Percentiles rank a stretch among this genome's conserved stretches.
phyloP scores from a whole-genome alignment of 202 grass and related monocot genomes.

The Cymbopogon flexuosus region DNA sequence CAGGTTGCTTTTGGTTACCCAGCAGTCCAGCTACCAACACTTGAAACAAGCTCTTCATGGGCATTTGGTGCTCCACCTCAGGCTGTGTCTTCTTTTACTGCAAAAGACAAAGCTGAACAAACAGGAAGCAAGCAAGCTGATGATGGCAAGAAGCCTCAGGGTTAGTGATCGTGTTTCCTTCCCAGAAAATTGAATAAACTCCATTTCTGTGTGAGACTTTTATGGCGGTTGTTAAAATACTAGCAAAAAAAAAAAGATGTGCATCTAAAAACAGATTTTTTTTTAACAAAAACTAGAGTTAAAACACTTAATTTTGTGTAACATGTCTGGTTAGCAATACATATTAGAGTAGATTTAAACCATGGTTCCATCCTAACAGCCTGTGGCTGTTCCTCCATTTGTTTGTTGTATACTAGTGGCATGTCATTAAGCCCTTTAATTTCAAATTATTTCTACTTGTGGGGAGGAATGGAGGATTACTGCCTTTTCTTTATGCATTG shows the following conservation, averaged over 20 bases:
- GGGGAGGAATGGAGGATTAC: background rate
- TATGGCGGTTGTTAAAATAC: background rate
- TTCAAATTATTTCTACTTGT: conserved; percentile 3
- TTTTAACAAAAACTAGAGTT: conserved; percentile 3
- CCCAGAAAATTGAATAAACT: background rate
- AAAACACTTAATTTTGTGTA: conserved; percentile 18
- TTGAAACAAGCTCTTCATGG: conserved; percentile 87
- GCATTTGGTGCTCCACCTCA: conserved; percentile 57
- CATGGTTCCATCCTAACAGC: background rate
- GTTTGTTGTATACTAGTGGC: background rate
- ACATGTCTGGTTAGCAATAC: background rate
- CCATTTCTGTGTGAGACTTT: background rate
- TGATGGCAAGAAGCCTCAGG: conserved; percentile 59
- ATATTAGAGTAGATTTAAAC: background rate
- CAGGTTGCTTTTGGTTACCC: conserved; percentile 85
- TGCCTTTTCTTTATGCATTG: background rate
- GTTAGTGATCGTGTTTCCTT: conserved; percentile 21
- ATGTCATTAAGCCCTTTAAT: conserved; percentile 13
- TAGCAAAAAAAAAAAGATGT: background rate
- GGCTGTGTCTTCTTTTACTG: conserved; percentile 36
- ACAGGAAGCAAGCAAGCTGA: conserved; percentile 38
- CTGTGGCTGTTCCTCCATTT: background rate
- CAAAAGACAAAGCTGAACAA: conserved; percentile 41
- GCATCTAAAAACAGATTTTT: background rate
- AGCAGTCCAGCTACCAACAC: conserved; percentile 68